A percentile compares a stretch with the other conserved stretches of the same genome.
Evolutionary conservation across 169 alveolate species (phyloP).

Genomic region (Plasmodium adleri): DNA sequence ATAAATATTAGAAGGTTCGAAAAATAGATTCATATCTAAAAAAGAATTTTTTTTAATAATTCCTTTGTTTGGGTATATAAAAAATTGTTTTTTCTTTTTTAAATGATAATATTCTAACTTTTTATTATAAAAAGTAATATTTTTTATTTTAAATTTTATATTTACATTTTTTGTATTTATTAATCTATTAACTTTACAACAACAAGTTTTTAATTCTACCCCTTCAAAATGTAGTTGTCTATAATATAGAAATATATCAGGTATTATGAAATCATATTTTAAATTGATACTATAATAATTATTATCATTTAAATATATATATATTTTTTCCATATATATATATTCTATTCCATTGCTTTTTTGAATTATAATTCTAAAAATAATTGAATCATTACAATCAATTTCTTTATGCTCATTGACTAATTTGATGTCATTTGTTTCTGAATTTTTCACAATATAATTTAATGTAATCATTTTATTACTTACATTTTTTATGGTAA

Average conservation of each 20-base stretch:
- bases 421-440: conserved; percentile 24
- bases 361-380: conserved; percentile 41
- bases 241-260: conserved; percentile 38
- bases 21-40: conserved; percentile 52
- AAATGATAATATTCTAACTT: conserved; percentile 65
- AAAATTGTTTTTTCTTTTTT: conserved; percentile 43
- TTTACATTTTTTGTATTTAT: conserved; percentile 60
- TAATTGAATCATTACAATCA: conserved; percentile 23
- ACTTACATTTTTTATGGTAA: conserved; percentile 51
- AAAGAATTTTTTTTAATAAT: conserved; percentile 50
- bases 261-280: conserved; percentile 45
- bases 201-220: conserved; percentile 38
- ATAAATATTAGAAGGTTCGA: conserved; percentile 63
- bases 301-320: conserved; percentile 36
- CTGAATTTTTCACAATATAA: conserved; percentile 24
- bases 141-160: conserved; percentile 62
- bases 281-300: conserved; percentile 44
- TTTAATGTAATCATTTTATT: conserved; percentile 17
- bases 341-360: conserved; percentile 23
- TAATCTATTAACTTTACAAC: conserved; percentile 57
- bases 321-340: conserved; percentile 38
- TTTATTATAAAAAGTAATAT: conserved; percentile 56
- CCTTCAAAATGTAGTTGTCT: conserved; percentile 52
- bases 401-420: conserved; percentile 28
- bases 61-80: conserved; percentile 49